Percentiles rank a stretch among this genome's conserved stretches.
phyloP scores from a whole-genome alignment of 129 eudicot species.

The Sambucus nigra region DNA sequence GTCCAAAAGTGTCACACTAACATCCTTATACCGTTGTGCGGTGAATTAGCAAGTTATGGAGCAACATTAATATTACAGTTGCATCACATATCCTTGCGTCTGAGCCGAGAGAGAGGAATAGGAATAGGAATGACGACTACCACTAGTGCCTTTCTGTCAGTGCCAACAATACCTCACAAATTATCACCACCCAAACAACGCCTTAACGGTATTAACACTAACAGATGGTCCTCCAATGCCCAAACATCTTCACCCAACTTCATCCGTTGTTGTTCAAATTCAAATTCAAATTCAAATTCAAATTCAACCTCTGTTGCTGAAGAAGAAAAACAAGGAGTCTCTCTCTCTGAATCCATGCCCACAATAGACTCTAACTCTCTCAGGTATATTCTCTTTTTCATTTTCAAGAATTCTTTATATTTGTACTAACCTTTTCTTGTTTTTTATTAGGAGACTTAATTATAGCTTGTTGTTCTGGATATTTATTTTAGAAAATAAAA shows the following conservation, averaged over 20 bases:
- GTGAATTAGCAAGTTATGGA: no score
- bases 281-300: slow-evolving; percentile 17
- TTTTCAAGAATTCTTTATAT: no score
- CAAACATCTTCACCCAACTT: background rate
- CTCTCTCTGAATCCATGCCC: slow-evolving; percentile 4
- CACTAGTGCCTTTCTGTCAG: slow-evolving; percentile 12
- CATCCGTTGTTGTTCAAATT: background rate
- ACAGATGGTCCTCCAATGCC: background rate
- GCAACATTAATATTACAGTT: no score
- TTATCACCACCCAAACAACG: slow-evolving; percentile 9
- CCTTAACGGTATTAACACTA: background rate
- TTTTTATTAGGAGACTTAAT: no score
- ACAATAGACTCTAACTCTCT: background rate
- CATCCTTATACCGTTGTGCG: no score
- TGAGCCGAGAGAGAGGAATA: slow-evolving; percentile 7
- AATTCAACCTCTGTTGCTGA: slow-evolving; percentile 12
- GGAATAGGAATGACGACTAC: slow-evolving; percentile 9
- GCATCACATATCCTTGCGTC: background rate
- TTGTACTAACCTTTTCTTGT: no score
- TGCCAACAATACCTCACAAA: background rate
- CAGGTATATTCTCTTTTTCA: slow-evolving; percentile 10
- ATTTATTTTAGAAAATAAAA: no score
- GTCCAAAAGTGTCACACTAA: no score
- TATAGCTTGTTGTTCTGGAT: no score
- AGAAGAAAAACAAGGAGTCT: slow-evolving; percentile 5